Percentiles rank a stretch among this genome's conserved stretches.
Evolutionary conservation across 2,329 filamentous ascomycete species (phyloP).

Genomic region (Neoascochyta sp.): DNA sequence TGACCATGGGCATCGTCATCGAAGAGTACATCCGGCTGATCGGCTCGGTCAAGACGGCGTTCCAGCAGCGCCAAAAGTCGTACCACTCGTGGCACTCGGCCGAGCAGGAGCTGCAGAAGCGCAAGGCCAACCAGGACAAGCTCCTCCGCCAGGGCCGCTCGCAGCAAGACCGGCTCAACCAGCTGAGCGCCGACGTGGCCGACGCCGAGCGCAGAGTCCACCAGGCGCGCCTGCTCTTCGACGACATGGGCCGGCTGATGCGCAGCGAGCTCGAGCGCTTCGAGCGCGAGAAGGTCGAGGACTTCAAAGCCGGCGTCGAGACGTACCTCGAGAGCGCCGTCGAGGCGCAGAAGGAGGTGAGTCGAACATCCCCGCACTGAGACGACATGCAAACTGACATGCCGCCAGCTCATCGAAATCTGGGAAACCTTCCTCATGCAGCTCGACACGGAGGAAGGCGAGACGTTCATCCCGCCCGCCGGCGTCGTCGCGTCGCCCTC

Average conservation of each 20-base stretch:
- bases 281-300: constrained; percentile 95
- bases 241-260: constrained; percentile 96
- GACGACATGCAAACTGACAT: too few species aligned
- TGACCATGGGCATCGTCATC: constrained; percentile 95
- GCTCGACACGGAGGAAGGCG: constrained; percentile 82
- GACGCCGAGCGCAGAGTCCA: constrained; percentile 93
- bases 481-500: constrained; percentile 36
- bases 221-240: constrained; percentile 83
- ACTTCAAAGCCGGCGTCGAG: constrained; percentile 97
- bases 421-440: constrained; percentile 99
- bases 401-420: constrained; percentile 67
- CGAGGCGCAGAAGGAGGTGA: constrained; percentile 96
- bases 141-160: constrained; percentile 90
- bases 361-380: constrained; percentile 24
- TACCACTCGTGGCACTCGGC: constrained; percentile 93
- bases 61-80: constrained; percentile 87
- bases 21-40: constrained; percentile 98
- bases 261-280: constrained; percentile 86
- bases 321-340: constrained; percentile 96
- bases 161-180: constrained; percentile 91
- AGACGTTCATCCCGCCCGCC: constrained; percentile 43
- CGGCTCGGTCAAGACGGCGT: constrained; percentile 89
- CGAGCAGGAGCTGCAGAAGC: constrained; percentile 86
- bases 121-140: constrained; percentile 86
- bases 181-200: constrained; percentile 87